Base-by-base conservation (phyloP, 345 rosid species). In the Eucalyptus guilfoylei region DNA sequence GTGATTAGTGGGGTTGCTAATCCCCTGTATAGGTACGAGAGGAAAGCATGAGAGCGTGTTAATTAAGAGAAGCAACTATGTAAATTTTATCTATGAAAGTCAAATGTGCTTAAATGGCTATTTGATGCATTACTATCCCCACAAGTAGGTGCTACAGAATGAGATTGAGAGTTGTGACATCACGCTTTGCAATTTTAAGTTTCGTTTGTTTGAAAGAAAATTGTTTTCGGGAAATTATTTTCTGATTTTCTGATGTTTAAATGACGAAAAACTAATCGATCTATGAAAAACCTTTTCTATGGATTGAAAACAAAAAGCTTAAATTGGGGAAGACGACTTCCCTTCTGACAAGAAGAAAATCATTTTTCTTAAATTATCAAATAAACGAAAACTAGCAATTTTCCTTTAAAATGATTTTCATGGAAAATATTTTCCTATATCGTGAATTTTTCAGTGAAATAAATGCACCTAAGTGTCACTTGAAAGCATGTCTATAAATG, bases 261-360 rank as follows among this genome's bases (percentile, higher is more conserved):
- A 40, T 21, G 26, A 76, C 2, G 9, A 6, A 76, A 76, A 76
- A 40, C 9, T 37, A 72, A 37, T 72, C 2, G 3, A 19, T 37
- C 1, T 69, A 17, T 8, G 14, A 8, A 34, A 32, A 34, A 9
- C 7, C 0, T 34, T 34, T 69, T 69, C 4, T 4, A 0, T 32
- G 2, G 11, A 69, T 2, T 19, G 7, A 72, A 72, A 72, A 37
- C 8, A 37, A 7, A 23, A 19, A 37, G 28, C 28, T 19, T 37
- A 34, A 69, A 69, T 34, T 9, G 2, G 13, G 26, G 14, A 4
- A 72, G 42, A 72, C 1, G 8, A 72, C 15, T 37, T 34, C 28
- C 40, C 13, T 34, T 72, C 2, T 3, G 4, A 10, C 12, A 72
- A 72, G 45, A 37, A 55, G 44, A 6, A 72, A 72, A 34, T 72